Evolutionary conservation across 192 early-diverging fungal species (phyloP).

Genomic region (Dispira parvispora): DNA sequence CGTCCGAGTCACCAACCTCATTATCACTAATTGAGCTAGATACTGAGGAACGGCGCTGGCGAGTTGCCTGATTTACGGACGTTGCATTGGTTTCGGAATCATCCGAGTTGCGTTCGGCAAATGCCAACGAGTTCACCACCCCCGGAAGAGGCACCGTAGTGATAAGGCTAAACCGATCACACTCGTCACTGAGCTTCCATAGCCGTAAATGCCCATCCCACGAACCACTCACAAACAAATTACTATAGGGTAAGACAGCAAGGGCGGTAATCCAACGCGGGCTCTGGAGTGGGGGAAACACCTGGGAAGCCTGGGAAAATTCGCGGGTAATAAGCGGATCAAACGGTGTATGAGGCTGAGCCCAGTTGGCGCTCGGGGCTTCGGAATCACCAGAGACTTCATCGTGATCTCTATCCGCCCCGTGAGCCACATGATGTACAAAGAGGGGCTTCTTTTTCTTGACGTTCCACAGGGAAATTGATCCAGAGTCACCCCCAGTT

Average conservation of each 20-base stretch:
- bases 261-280: slow-evolving; percentile 80
- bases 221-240: slow-evolving; percentile 80
- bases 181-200: slow-evolving; percentile 65
- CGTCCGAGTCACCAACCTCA: too few species aligned
- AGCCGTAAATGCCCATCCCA: slow-evolving; percentile 74
- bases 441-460: slow-evolving; percentile 87
- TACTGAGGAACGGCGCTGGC: too few species aligned
- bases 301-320: neutral
- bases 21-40: too few species aligned
- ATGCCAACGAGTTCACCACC: slow-evolving; percentile 32
- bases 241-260: slow-evolving; percentile 64
- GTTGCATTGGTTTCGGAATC: too few species aligned
- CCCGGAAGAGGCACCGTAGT: slow-evolving; percentile 46
- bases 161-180: slow-evolving; percentile 41
- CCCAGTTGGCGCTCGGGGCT: neutral
- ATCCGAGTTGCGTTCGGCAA: slow-evolving; percentile 14
- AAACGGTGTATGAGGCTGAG: neutral
- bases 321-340: neutral
- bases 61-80: too few species aligned
- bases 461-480: slow-evolving; percentile 84
- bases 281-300: neutral
- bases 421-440: slow-evolving; percentile 59
- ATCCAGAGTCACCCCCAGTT: slow-evolving; percentile 72
- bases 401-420: slow-evolving; percentile 23
- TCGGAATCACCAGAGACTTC: neutral